phyloP scores from a whole-genome alignment of 441 rosid species.

The Gossypium trilobum region DNA sequence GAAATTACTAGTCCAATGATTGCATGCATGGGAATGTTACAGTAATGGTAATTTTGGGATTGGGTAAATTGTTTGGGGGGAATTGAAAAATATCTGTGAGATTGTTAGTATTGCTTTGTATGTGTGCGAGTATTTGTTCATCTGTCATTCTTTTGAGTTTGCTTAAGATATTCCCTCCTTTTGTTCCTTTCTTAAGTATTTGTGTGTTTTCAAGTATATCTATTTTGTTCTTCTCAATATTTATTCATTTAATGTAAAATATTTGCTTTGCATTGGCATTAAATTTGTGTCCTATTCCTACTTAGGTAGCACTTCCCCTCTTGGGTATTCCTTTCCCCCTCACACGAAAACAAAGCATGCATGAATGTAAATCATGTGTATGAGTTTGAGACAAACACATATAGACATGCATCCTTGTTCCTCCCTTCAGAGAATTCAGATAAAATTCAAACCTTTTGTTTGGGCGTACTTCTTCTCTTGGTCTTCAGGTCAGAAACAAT shows the following conservation, averaged over 20 bases:
- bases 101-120: not conserved
- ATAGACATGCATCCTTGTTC: slow-evolving; percentile 5
- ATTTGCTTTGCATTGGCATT: not conserved
- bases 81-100: not conserved
- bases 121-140: not conserved
- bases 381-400: not conserved
- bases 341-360: not conserved
- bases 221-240: not conserved
- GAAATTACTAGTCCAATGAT: not conserved
- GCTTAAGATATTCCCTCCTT: not conserved
- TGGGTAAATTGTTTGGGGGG: not conserved
- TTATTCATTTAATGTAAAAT: not conserved
- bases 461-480: slow-evolving; percentile 31
- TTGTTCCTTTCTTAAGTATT: not conserved
- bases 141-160: not conserved
- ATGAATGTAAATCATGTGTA: not conserved
- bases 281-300: not conserved
- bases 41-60: not conserved
- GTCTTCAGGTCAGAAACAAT: slow-evolving; percentile 64
- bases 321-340: not conserved
- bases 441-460: slow-evolving; percentile 28
- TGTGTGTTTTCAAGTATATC: not conserved
- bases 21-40: not conserved
- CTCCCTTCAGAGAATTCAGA: slow-evolving; percentile 10
- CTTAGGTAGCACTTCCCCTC: not conserved